Evolutionary conservation across 345 rosid genomes (phyloP).

Genomic region (Brassica juncea): DNA sequence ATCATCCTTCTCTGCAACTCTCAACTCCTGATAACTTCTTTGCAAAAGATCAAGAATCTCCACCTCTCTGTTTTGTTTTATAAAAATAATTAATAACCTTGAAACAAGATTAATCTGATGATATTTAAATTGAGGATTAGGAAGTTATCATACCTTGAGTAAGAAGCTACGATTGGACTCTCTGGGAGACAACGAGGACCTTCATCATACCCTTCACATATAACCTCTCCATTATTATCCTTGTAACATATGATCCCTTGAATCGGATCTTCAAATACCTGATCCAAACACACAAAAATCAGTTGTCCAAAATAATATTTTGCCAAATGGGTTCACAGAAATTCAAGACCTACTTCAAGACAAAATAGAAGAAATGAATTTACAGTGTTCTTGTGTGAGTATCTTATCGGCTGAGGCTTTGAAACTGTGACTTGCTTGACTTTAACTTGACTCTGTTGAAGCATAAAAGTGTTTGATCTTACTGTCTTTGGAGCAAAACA

Average conservation of each 20-base stretch:
- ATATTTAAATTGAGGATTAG: not conserved
- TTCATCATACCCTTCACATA: conserved; percentile 97
- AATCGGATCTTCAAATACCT: conserved; percentile 74
- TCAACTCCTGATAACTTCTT: conserved; percentile 56
- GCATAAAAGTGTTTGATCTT: conserved; percentile 43
- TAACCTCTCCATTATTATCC: conserved; percentile 74
- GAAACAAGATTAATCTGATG: conserved; percentile 5
- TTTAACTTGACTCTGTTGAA: conserved; percentile 41
- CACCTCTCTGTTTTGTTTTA: conserved; percentile 52
- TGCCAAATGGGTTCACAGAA: conserved; percentile 16
- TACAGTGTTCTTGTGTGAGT: conserved; percentile 65
- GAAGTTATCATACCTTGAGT: conserved; percentile 51
- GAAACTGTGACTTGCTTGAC: conserved; percentile 43
- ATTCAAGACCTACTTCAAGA: not conserved
- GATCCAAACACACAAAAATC: conserved; percentile 18
- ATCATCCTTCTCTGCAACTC: conserved; percentile 40
- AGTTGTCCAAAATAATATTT: conserved; percentile 7
- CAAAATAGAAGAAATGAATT: not conserved
- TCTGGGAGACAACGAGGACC: conserved; percentile 77
- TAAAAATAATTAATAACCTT: not conserved
- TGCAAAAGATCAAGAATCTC: conserved; percentile 73
- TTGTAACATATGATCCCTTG: conserved; percentile 72
- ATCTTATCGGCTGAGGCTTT: conserved; percentile 52
- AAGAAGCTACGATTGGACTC: conserved; percentile 43
- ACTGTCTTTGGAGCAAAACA: conserved; percentile 33